Base-by-base conservation (phyloP, 345 rosid genomes). In the Pistacia vera region DNA sequence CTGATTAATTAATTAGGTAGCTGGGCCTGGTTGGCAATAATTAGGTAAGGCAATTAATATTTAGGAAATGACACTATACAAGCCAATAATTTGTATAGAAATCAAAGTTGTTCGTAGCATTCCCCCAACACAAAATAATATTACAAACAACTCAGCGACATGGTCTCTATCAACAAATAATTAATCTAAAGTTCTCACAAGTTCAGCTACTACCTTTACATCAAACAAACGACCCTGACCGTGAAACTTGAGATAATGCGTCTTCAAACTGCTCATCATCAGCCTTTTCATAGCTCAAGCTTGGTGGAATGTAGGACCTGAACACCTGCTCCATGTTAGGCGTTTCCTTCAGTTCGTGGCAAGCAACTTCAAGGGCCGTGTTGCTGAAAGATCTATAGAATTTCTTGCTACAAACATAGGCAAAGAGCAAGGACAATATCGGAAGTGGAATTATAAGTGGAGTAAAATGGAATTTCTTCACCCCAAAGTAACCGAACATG, bases 291-390 rank as follows among this genome's bases (percentile, higher is more conserved):
- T 81, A 60, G 80, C 79, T 82, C 91, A 95, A 87, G 86, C 97
- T 84, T 22, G 83, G 84, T 1, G 94, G 94, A 59, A 91, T 66
- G 78, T 82, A 93, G 5, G 91, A 62, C 59, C 83, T 84, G 87
- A 84, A 91, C 75, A 91, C 56, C 44, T 56, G 82, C 68, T 93
- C 99, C 80, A 90, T 84, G 83, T 85, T 63, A 0, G 90, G 92
- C 49, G 71, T 74, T 83, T 95, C 88, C 86, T 91, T 93, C 81
- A 86, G 49, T 41, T 90, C 91, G 20, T 71, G 85, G 79, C 82
- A 65, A 62, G 90, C 93, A 17, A 86, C 94, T 80, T 95, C 98
- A 1, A 95, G 91, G 36, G 98, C 86, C 0, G 91, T 85, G 77
- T 82, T 61, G 13, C 81, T 0, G 75, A 95, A 95, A 58, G 87